phyloP scores from a whole-genome alignment of 306 rosid genomes.

The Pyrus betulifolia region DNA sequence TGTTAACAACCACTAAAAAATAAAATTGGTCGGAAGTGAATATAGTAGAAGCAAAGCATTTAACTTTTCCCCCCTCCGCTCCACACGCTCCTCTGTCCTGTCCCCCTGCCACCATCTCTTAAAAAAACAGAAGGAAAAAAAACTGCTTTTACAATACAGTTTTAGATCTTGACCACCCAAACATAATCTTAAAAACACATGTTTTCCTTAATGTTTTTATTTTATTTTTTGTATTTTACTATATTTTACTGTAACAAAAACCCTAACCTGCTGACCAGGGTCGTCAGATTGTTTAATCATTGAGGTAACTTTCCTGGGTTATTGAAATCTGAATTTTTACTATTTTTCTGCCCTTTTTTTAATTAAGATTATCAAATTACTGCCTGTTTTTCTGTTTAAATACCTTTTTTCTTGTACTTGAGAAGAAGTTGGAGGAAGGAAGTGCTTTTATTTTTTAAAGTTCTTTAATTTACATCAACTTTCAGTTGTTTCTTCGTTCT shows the following conservation, averaged over 20 bases:
- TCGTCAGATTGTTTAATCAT: conserved; percentile 53
- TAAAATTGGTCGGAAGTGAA: neutral
- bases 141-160: conserved; percentile 18
- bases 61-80: conserved; percentile 26
- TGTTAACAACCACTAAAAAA: neutral
- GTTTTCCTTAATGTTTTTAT: neutral
- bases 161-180: conserved; percentile 44
- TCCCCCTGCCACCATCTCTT: conserved; percentile 16
- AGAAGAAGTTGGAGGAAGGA: too few species aligned
- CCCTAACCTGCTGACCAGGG: conserved; percentile 31
- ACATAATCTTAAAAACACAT: conserved; percentile 16
- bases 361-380: neutral
- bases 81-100: conserved; percentile 48
- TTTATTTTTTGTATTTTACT: neutral
- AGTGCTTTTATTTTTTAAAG: too few species aligned
- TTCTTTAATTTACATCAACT: neutral
- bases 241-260: conserved; percentile 5
- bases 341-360: neutral
- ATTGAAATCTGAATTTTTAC: conserved; percentile 6
- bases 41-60: neutral
- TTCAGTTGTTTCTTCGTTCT: neutral
- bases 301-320: conserved; percentile 15
- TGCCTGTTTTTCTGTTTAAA: neutral
- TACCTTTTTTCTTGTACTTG: neutral
- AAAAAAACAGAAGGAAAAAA: neutral